Evolutionary conservation across 148 eudicot genomes (phyloP), one percentile per base, ranked within the genome.

Genomic region (Selenicereus undatus): DNA sequence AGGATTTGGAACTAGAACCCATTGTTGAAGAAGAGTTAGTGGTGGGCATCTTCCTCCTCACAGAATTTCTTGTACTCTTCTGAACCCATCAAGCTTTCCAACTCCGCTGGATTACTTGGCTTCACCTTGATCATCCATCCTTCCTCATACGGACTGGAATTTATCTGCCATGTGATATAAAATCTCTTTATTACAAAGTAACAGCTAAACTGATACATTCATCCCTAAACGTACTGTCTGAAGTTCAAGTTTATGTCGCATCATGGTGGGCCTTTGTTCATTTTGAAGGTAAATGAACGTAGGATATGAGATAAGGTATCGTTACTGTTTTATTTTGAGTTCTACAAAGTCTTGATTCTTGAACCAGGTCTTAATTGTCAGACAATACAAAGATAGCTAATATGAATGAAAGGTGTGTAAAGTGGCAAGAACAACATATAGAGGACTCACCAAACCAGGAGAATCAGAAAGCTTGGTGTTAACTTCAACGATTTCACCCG

Each of bases 71-170:
- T 89, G 89, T 93, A 93, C 80, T 89, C 93, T 78, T 84, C 84
- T 3, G 91, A 76, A 78, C 91, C 94, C 99, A 96, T 89, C 79
- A 96, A 76, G 58, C 89, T 84, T 26, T 87, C 97, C 82, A 93
- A 76, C 80, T 96, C 99, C 78, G 92, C 86, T 39, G 97, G 91
- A 62, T 88, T 87, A 70, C 88, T 89, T 12, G 99, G 97, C 83
- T 96, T 96, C 87, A 96, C 89, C 89, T 96, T 93, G 81, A 96
- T 93, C 98, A 96, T 96, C 99, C 99, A 96, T 69, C 99, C 99
- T 2, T 89, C 95, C 81, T 90, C 97, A 77, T 96, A 96, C 24
- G 99, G 99, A 86, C 97, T 92, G 12, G 91, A 71, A 78, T 96
- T 96, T 74, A 96, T 84, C 98, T 96, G 85, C 86, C 89, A 83